Base-by-base conservation (phyloP, 257 asterid genomes). In the Datura wrightii region DNA sequence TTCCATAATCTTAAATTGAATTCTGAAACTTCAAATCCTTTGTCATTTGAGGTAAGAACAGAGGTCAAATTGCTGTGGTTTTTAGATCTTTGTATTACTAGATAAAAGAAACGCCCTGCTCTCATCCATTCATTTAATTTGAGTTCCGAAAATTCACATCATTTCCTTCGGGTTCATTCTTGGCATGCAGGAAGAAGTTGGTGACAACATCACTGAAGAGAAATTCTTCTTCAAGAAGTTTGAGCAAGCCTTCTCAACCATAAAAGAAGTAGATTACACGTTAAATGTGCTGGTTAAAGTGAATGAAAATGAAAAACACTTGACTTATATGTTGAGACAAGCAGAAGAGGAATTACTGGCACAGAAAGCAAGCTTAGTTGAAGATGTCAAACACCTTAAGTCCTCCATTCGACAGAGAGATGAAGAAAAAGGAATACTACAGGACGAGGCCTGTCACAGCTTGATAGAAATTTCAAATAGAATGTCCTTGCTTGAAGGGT, bases 241-340 rank as follows among this genome's bases (percentile, higher is more conserved):
- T 72, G 95, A 90, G 87, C 93, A 91, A 91, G 90, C 91, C 79
- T 88, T 80, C 84, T 88, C 87, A 83, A 92, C 94, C 83, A 88
- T 92, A 84, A 83, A 89, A 87, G 96, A 91, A 84, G 95, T 93
- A 59, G 97, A 92, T 89, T 62, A 84, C 85, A 89, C 85, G 89
- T 85, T 91, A 86, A 90, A 92, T 82, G 92, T 89, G 65, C 87
- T 90, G 91, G 85, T 92, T 70, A 69, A 86, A 83, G 92, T 90
- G 85, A 94, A 92, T 88, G 87, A 90, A 86, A 87, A 89, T 85
- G 95, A 93, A 71, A 90, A 94, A 74, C 79, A 69, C 44, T 62
- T 87, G 85, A 89, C 87, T 52, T 85, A 87, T 67, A 83, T 86
- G 88, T 92, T 92, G 97, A 90, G 89, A 85, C 89, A 89, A 82